phyloP scores from a whole-genome alignment of 495 filamentous ascomycete species.

The Penicillium ochrochloron region DNA sequence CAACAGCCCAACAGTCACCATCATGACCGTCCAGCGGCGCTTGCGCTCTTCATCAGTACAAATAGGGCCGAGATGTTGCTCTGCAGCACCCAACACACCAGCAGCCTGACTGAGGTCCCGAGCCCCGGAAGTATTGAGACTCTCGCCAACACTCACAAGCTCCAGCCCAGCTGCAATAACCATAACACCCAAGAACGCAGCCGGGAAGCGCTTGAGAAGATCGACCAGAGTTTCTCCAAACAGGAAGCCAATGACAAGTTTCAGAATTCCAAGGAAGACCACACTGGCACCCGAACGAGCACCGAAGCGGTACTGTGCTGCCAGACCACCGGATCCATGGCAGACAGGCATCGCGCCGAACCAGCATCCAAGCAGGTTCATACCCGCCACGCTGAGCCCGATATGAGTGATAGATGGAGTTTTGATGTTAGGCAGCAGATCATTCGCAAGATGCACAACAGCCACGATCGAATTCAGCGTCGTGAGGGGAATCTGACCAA shows the following conservation, averaged over 20 bases:
- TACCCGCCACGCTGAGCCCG: slow-evolving; percentile 76
- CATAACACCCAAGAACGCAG: slow-evolving; percentile 78
- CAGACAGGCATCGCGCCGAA: slow-evolving; percentile 96
- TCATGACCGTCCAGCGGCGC: slow-evolving; percentile 83
- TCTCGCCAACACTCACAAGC: slow-evolving; percentile 80
- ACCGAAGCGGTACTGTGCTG: slow-evolving; percentile 87
- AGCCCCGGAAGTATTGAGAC: slow-evolving; percentile 70
- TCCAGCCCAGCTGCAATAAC: slow-evolving; percentile 88
- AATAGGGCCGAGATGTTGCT: slow-evolving; percentile 40
- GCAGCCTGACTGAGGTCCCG: slow-evolving; percentile 56
- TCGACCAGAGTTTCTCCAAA: slow-evolving; percentile 70
- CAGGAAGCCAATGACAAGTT: slow-evolving; percentile 74
- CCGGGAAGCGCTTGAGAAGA: slow-evolving; percentile 73
- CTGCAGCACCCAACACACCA: slow-evolving; percentile 44
- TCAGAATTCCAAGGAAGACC: slow-evolving; percentile 76
- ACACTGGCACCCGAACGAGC: slow-evolving; percentile 84
- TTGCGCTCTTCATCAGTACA: slow-evolving; percentile 64
- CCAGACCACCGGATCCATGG: slow-evolving; percentile 88
- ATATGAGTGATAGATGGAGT: slow-evolving; percentile 72
- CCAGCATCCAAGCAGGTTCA: slow-evolving; percentile 87
- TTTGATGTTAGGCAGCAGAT: slow-evolving; percentile 70
- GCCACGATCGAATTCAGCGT: slow-evolving; percentile 91
- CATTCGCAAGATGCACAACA: slow-evolving; percentile 71
- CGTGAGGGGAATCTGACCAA: slow-evolving; percentile 89
- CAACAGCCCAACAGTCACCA: slow-evolving; percentile 78